A percentile compares a stretch with the other conserved stretches of the same genome.
These are phyloP conservation scores for Gillenia trifoliata DNA, from an alignment of 306 rosid species.

Conservation along the genomic window DNA sequence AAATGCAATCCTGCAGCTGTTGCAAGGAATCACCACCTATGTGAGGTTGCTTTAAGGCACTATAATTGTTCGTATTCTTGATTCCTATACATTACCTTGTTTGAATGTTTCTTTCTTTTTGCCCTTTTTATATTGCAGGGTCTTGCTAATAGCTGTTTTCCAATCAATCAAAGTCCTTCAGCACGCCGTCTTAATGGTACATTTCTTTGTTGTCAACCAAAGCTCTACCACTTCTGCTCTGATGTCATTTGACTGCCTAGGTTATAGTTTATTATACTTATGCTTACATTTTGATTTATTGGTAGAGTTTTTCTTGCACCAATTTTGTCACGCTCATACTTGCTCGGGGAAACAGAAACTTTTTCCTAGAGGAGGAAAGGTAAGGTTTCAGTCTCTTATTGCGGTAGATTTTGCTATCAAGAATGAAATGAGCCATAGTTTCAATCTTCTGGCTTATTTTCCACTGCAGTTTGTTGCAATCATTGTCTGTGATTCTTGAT, in stretches of 20 bases:
- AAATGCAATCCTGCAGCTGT: conserved; percentile 85
- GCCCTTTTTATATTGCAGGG: conserved; percentile 41
- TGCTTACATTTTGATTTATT: conserved; percentile 25
- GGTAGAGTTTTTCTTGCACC: conserved; percentile 83
- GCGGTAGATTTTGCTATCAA: conserved; percentile 6
- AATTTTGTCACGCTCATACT: conserved; percentile 86
- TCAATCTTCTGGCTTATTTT: background rate
- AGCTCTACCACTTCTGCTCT: conserved; percentile 5
- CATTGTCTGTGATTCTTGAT: conserved; percentile 6
- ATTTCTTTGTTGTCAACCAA: conserved; percentile 13
- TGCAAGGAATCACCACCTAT: conserved; percentile 73
- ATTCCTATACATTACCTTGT: background rate
- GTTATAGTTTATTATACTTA: conserved; percentile 14
- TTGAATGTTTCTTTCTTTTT: conserved; percentile 9
- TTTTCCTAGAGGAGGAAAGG: conserved; percentile 86
- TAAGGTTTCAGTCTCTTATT: conserved; percentile 27
- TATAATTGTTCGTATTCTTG: background rate
- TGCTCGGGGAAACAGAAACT: conserved; percentile 80
- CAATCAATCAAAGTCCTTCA: conserved; percentile 57
- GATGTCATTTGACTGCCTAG: background rate
- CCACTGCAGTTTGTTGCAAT: background rate
- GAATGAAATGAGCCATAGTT: background rate
- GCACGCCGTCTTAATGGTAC: conserved; percentile 82
- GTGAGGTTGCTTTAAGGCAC: conserved; percentile 70
- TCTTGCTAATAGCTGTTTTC: conserved; percentile 80